Evolutionary conservation across 1,284 basidiomycete genomes (phyloP), one percentile per base, ranked within the genome.

Genomic region (Porphyrellus sp.): DNA sequence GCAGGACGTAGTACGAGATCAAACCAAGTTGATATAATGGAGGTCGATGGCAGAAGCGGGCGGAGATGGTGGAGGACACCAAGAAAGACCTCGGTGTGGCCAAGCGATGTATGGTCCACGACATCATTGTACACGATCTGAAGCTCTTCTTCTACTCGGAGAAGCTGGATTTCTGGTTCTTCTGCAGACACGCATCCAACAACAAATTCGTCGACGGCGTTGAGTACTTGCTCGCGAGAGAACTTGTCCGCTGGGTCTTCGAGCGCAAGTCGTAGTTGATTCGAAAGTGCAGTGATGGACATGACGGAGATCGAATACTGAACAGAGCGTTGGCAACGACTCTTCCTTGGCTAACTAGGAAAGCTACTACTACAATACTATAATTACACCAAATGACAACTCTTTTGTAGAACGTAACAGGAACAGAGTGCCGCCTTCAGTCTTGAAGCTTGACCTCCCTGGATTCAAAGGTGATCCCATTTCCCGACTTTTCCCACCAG

Each of bases 1-100:
- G 86, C 86, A 25, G 86, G 85, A 20, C 88, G 81, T 3, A 91
- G 74, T 30, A 87, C 75, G 25, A 86, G 76, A 62, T 91, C 87
- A 67, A 89, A 91, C 89, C 89, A 91, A 23, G 74, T 78, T 4
- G 82, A 81, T 47, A 89, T 86, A 48, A 90, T 74, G 24, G 84
- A 85, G 6, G 77, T 75, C 11, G 84, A 72, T 6, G 83, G 73
- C 5, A 89, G 71, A 30, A 88, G 72, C 8, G 82, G 77, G 9
- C 73, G 72, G 23, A 91, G 74, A 59, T 81, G 82, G 57, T 79
- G 75, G 8, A 91, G 74, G 21, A 88, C 76, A 18, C 77, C 75
- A 12, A 91, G 75, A 60, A 91, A 83, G 15, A 81, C 67, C 60
- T 87, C 83, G 5, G 74, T 78, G 60, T 85, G 83, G n/a, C 73